Base-by-base conservation (phyloP, 2,329 filamentous ascomycete species). In the Exophiala spinifera region DNA sequence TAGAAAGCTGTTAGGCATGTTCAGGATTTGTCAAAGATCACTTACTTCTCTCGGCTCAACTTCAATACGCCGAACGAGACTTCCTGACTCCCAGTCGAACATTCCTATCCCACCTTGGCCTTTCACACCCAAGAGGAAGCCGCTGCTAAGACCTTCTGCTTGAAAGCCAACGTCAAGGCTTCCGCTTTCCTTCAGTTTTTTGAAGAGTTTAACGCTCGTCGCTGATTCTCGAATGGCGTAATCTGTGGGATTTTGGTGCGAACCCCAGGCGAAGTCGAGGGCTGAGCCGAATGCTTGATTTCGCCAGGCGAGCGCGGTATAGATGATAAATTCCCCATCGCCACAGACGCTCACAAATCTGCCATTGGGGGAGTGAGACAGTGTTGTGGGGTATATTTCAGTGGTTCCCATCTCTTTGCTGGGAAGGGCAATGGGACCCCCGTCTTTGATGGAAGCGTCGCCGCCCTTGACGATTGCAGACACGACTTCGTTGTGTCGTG, bases 241-340 rank as follows among this genome's bases (percentile, higher is more conserved):
- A 71, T 99, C 94, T 71, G 96, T 97, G 20, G 57, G 57, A 23
- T 60, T 60, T 36, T 60, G 57, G 34, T 60, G 57, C 19, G 57
- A 60, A 13, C 48, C 57, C 57, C 94, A 99, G 10, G 89, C 91
- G 70, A 99, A 99, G 74, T 99, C 94, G 49, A 97, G 76, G 5
- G 92, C 94, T 37, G 89, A 91, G 19, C 94, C 94, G 67, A 99
- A 99, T 3, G 91, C 91, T 77, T 97, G 96, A 75, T 99, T 97
- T 69, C 94, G 86, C 82, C 95, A 95, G 2, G 92, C 92, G 55
- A 97, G 81, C 52, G 94, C 91, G 23, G 94, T 97, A 76, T 97
- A 97, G 66, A 97, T 96, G 70, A 97, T 97, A 75, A 96, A 99
- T 73, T 99, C 94, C 59, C 94, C 94, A 69, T 99, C 94, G 62